Conservation (phyloP, 495 filamentous ascomycete genomes). For the Cryomyces minteri region DNA sequence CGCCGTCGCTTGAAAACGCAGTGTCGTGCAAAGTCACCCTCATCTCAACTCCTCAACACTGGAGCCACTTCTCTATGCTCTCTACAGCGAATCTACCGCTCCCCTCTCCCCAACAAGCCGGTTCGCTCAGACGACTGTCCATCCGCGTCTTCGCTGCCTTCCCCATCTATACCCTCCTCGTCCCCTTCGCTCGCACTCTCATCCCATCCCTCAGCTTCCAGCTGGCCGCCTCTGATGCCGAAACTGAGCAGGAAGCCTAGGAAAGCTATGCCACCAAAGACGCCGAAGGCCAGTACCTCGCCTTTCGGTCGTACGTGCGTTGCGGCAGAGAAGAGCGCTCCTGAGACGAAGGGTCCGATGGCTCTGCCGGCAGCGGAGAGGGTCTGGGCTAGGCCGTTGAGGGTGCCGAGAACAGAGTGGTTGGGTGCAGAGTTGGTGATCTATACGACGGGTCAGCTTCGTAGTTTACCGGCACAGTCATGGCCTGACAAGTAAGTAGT, state of each 20-base stretch:
- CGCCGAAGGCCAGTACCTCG: slow-evolving; percentile 66
- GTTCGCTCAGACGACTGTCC: too few species aligned
- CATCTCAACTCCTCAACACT: too few species aligned
- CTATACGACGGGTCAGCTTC: slow-evolving; percentile 20
- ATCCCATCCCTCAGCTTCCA: slow-evolving; percentile 43
- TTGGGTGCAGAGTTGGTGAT: slow-evolving; percentile 87
- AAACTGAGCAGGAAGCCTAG: slow-evolving; percentile 60
- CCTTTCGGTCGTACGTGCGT: slow-evolving; percentile 54
- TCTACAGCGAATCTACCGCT: too few species aligned
- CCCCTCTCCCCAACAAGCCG: too few species aligned
- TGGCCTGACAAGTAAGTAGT: not conserved
- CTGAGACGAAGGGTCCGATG: slow-evolving; percentile 73
- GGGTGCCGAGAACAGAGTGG: slow-evolving; percentile 65
- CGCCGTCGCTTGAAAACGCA: too few species aligned
- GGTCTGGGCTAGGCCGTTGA: slow-evolving; percentile 90
- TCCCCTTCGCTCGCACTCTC: slow-evolving; percentile 10
- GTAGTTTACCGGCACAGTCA: not conserved
- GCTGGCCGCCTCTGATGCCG: slow-evolving; percentile 39
- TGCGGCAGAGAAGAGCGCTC: slow-evolving; percentile 60
- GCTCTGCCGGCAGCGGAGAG: slow-evolving; percentile 82
- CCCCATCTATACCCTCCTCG: too few species aligned
- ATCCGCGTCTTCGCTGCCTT: too few species aligned
- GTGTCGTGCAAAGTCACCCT: too few species aligned
- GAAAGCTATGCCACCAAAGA: slow-evolving; percentile 64
- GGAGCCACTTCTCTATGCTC: too few species aligned